Conservation (phyloP, 1,284 basidiomycete species). For the Irpex sp. region DNA sequence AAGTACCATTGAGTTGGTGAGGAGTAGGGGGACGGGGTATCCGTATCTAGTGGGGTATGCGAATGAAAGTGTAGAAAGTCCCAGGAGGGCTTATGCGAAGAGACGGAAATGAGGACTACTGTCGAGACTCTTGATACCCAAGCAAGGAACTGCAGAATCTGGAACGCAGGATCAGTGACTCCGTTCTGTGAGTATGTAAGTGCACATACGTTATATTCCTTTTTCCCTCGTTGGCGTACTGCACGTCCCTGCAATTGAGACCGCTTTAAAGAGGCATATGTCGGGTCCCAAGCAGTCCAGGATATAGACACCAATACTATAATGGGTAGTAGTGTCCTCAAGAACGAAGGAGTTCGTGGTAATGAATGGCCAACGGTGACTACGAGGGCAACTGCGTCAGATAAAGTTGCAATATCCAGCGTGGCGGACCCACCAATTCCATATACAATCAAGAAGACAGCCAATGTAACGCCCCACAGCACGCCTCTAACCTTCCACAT, state of each 20-base stretch:
- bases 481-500: conserved; percentile 62
- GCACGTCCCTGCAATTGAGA: conserved; percentile 66
- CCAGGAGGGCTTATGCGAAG: conserved; percentile 37
- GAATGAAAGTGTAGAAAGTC: conserved; percentile 43
- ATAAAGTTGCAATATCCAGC: background rate
- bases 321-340: conserved; percentile 37
- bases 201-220: conserved; percentile 54
- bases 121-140: conserved; percentile 58
- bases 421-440: conserved; percentile 39
- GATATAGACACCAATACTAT: conserved; percentile 52
- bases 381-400: conserved; percentile 2
- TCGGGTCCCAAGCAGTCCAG: conserved; percentile 78
- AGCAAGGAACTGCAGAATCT: conserved; percentile 55
- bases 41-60: background rate
- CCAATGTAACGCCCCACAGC: conserved; percentile 51
- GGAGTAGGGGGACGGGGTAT: background rate
- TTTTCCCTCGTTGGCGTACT: conserved; percentile 60
- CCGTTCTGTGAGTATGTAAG: too few species aligned
- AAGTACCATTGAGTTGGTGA: background rate
- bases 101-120: conserved; percentile 40
- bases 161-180: conserved; percentile 3
- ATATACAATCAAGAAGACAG: conserved; percentile 41
- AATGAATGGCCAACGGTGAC: conserved; percentile 17
- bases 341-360: conserved; percentile 1
- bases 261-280: conserved; percentile 54